Conservation (phyloP, 1,139 yeast species). For the Candida gigantensis region DNA sequence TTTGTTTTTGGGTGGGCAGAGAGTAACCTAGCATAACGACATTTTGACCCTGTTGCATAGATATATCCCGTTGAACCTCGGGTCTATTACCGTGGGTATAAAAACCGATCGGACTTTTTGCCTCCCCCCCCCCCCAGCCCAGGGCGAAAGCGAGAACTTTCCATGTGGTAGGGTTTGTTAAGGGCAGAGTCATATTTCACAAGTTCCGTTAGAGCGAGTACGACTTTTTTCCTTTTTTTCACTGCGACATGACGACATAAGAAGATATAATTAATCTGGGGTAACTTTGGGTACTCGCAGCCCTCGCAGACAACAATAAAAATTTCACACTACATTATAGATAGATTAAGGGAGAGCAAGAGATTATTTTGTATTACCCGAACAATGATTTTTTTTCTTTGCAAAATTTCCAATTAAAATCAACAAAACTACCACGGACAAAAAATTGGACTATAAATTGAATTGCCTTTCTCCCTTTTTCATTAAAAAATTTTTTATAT, state of each 20-base stretch:
- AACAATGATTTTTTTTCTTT: neutral
- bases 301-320: neutral
- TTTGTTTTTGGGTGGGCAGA: no score
- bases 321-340: conserved; percentile 6
- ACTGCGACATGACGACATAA: no score
- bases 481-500: neutral
- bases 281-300: neutral
- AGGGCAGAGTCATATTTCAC: conserved; percentile 4
- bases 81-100: conserved; percentile 1
- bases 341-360: no score
- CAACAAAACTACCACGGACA: no score
- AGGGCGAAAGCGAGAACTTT: neutral
- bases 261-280: conserved; percentile 4
- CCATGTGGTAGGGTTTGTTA: neutral
- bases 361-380: no score
- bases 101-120: no score
- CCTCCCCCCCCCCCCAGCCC: neutral
- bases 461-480: conserved; percentile 5
- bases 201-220: conserved; percentile 4
- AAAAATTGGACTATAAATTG: conserved; percentile 5
- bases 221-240: neutral
- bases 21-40: no score
- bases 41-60: no score
- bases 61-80: conserved; percentile 2
- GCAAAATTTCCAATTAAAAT: neutral